These are phyloP conservation scores for Andrographis paniculata DNA, from an alignment of 305 asterid genomes.

Conservation along the genomic window DNA sequence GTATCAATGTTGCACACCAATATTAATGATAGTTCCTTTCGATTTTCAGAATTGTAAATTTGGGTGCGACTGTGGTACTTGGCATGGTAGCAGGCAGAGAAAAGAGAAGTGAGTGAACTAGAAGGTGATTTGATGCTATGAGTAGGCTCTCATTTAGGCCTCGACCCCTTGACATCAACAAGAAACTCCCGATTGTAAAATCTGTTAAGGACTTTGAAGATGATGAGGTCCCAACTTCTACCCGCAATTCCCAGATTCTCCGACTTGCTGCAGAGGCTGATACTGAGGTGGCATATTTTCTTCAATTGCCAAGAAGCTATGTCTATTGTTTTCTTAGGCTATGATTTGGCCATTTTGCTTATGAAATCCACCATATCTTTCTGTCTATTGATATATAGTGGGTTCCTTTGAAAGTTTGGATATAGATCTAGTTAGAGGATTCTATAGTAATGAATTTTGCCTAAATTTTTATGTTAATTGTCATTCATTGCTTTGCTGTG, in stretches of 20 bases:
- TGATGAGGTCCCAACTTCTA: conserved; percentile 75
- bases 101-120: conserved; percentile 19
- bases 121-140: conserved; percentile 60
- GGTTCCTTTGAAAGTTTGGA: conserved; percentile 14
- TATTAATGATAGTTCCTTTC: too few relatives aligned
- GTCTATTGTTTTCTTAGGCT: not conserved
- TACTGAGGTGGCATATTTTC: conserved; percentile 45
- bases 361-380: not conserved
- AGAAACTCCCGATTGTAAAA: conserved; percentile 90
- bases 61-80: conserved; percentile 14
- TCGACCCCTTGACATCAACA: conserved; percentile 92
- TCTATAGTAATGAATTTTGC: too few relatives aligned
- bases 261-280: conserved; percentile 80
- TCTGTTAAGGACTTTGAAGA: conserved; percentile 91
- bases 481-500: not conserved
- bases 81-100: conserved; percentile 21
- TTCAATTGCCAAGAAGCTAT: conserved; percentile 8
- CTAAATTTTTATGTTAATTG: not conserved
- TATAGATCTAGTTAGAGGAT: not conserved
- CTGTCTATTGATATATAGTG: not conserved
- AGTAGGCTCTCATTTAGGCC: conserved; percentile 98
- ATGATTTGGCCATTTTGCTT: conserved; percentile 3
- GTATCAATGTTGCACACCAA: too few relatives aligned
- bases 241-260: conserved; percentile 79
- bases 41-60: not conserved